Evolutionary conservation across 257 asterid genomes (phyloP), one percentile per base, ranked within the genome.

Genomic region (Echium plantagineum): DNA sequence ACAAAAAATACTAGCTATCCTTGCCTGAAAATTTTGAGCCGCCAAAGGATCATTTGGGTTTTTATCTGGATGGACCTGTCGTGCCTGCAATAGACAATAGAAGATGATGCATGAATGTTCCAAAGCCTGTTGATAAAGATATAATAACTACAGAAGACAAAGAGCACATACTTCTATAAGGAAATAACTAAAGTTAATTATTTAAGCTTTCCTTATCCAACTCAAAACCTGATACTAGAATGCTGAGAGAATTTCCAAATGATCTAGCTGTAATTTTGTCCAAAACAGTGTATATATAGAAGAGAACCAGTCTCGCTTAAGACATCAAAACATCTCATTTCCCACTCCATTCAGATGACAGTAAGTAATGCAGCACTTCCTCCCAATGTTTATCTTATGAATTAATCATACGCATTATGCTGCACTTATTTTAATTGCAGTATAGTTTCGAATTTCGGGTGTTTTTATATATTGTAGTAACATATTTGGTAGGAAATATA

Each of bases 1-100:
- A 42, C 49, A 42, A 3, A 3, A 13, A 35, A 52, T 24, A 55
- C 19, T 19, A 53, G 22, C 15, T 35, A 59, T 18, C 31, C 73
- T 69, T 64, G 71, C 99, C 94, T 93, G 99, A 69, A 93, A 93
- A 54, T 93, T 93, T 26, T 86, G 87, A 19, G 99, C 99, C 55
- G 99, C 97, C 78, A 61, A 72, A 63, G 99, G 99, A 75, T 93
- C 94, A 53, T 93, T 93, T 9, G 96, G 97, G 70, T 93, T 93
- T 81, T 93, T 93, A 75, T 93, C 99, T 21, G 99, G 99, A 77
- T 93, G 99, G 72, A 93, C 99, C 77, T 93, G 94, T 52, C 97
- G 83, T 21, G 99, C 99, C 99, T 93, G 72, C 80, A 73, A 70
- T 32, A 21, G 22, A 51, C 38, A 4, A 57, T 48, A 18, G 56